These are phyloP conservation scores for Dipteronia sinensis DNA, from an alignment of 345 rosid species.

Conservation along the genomic window DNA sequence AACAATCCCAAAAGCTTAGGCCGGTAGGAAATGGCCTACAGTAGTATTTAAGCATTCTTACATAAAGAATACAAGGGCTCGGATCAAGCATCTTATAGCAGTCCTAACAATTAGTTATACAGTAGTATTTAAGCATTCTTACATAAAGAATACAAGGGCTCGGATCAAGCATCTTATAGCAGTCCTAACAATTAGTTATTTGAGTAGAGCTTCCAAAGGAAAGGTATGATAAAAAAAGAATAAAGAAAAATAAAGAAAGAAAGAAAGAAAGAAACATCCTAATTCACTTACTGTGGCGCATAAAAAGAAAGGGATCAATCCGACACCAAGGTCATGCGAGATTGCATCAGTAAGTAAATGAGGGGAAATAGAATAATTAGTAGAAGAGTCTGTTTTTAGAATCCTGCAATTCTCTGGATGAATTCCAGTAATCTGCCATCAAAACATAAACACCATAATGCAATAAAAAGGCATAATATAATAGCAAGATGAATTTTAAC, in stretches of 20 bases:
- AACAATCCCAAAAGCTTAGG: no score
- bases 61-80: neutral
- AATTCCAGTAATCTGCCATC: constrained; percentile 75
- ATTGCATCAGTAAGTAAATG: constrained; percentile 57
- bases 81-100: neutral
- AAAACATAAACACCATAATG: constrained; percentile 1
- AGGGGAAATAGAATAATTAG: constrained; percentile 70
- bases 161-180: neutral
- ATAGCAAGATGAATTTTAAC: neutral
- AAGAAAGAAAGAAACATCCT: neutral
- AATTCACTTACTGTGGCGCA: constrained; percentile 70
- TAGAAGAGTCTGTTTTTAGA: constrained; percentile 62
- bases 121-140: no score
- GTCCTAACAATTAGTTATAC: neutral
- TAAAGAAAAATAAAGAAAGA: neutral
- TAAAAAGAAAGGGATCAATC: constrained; percentile 80
- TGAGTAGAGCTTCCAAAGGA: constrained; percentile 9
- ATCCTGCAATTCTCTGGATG: constrained; percentile 69
- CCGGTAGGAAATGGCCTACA: no score
- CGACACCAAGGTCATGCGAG: constrained; percentile 61
- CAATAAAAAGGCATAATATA: neutral
- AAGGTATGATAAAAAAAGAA: neutral
- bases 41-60: no score
- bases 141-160: neutral
- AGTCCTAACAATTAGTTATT: neutral